A percentile compares a stretch with the other conserved stretches of the same genome.
These are phyloP conservation scores for Naematelia aurantialba DNA, from an alignment of 768 basidiomycete species.

Conservation along the genomic window DNA sequence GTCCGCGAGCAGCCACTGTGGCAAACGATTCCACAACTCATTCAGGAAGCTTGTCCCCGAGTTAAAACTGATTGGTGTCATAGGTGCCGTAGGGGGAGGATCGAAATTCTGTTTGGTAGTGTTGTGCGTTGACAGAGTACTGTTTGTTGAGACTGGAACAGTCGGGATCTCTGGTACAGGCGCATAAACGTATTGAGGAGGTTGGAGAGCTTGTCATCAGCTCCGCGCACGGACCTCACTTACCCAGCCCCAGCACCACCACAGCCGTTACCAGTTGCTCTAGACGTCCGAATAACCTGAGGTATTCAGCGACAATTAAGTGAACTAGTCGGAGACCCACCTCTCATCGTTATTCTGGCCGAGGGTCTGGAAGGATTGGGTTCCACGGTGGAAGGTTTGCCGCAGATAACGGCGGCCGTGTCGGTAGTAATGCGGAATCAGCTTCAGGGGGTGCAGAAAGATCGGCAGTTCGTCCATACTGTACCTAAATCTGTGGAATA, in stretches of 20 bases:
- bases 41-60: background rate
- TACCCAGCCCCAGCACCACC: slow-evolving; percentile 33
- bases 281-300: slow-evolving; percentile 37
- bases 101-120: too few species aligned
- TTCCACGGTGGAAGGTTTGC: background rate
- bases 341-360: slow-evolving; percentile 3
- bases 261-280: slow-evolving; percentile 31
- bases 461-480: slow-evolving; percentile 20
- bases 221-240: slow-evolving; percentile 8
- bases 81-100: too few species aligned
- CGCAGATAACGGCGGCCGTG: background rate
- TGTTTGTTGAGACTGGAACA: background rate
- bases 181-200: slow-evolving; percentile 9
- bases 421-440: slow-evolving; percentile 22
- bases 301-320: background rate
- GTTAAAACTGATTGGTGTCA: too few species aligned
- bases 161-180: background rate
- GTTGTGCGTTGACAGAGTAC: background rate
- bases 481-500: too few species aligned
- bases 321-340: slow-evolving; percentile 4
- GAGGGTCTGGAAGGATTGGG: too few species aligned
- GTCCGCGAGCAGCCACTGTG: slow-evolving; percentile 1
- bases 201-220: slow-evolving; percentile 14
- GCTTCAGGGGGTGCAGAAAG: slow-evolving; percentile 30
- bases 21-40: background rate